Base-by-base conservation (phyloP, 148 eudicot species). In the Chenopodium suecicum region DNA sequence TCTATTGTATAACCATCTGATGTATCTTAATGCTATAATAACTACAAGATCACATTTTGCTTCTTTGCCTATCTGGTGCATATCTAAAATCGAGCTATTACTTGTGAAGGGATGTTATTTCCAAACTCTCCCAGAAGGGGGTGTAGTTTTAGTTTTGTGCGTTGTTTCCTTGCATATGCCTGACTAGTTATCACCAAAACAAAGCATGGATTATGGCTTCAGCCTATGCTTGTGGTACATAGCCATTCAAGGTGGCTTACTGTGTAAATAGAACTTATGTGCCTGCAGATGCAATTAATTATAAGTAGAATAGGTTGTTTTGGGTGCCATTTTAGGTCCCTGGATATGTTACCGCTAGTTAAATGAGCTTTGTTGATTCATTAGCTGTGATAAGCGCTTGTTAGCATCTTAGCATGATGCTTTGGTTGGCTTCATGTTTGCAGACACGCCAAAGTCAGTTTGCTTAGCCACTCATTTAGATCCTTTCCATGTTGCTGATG, bases 1-100 rank as follows among this genome's bases (percentile, higher is more conserved):
- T 32, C 47, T 34, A 76, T 44, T 80, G 81, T 84, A 80, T 11
- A 80, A 84, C 69, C 64, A 52, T 54, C 82, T 47, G 27, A 23
- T 84, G 80, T 80, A 71, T 34, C 70, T 56, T 83, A 29, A 29
- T 74, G 64, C 77, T 79, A n/a, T 22, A 50, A n/a, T 29, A 50
- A 34, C 74, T 80, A 9, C 50, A 60, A 46, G 78, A 60, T 84
- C 77, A 50, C 37, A 54, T 20, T 37, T 46, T 73, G 44, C 22
- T 19, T 77, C 29, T 34, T 48, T 62, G 80, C 78, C 66, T 9
- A 34, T 80, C 70, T 80, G 76, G 72, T 70, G 79, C 82, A 79
- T 58, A 79, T 84, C 70, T 80, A 44, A 62, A 76, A 54, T 75
- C 7, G 31, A 65, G 46, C 41, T 41, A 46, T 63, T 56, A 72